Evolutionary conservation across 345 rosid genomes (phyloP), one percentile per base, ranked within the genome.

Genomic region (Leavenworthia alabamica): DNA sequence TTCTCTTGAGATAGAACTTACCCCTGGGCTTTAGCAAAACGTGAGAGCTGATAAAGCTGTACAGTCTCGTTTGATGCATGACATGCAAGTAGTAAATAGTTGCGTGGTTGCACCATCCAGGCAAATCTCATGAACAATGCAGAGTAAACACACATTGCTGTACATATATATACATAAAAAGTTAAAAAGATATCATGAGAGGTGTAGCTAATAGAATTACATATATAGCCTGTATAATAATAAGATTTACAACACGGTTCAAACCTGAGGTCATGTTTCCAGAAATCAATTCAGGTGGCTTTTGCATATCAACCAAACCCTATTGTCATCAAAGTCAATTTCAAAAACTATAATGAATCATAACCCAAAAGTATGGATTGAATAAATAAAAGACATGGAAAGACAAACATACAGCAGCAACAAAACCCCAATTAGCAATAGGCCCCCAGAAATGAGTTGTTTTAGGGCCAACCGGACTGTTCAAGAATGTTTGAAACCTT

Each of bases 1-100:
- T n/a, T 6, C 9, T 39, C 9, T 2, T 8, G 32, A 41, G n/a
- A 44, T 7, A 19, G 15, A 70, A 57, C 78, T 78, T 75, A 81
- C 93, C 93, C 89, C 48, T 81, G 83, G 61, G 78, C 76, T 72
- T 65, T 75, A 36, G 90, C 97, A 95, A 96, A 93, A 13, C 96
- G 86, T 1, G 96, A 87, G 42, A 93, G 77, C 57, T 89, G 88
- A 77, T 87, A 93, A 66, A 89, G 94, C 73, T 93, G 99, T 63
- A 93, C 96, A 28, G 84, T 82, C 82, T 93, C 99, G 48, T 87
- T 93, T 17, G 99, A 93, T 65, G 81, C 97, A 81, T 87, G 99
- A 49, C 97, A 93, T 51, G 89, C 92, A 55, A 92, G 82, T 67
- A 88, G 89, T 29, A 82, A 75, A 72, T 84, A 85, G 81, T 83